These are phyloP conservation scores for Dalechampia spathulata DNA, from an alignment of 441 rosid species.

Conservation along the genomic window DNA sequence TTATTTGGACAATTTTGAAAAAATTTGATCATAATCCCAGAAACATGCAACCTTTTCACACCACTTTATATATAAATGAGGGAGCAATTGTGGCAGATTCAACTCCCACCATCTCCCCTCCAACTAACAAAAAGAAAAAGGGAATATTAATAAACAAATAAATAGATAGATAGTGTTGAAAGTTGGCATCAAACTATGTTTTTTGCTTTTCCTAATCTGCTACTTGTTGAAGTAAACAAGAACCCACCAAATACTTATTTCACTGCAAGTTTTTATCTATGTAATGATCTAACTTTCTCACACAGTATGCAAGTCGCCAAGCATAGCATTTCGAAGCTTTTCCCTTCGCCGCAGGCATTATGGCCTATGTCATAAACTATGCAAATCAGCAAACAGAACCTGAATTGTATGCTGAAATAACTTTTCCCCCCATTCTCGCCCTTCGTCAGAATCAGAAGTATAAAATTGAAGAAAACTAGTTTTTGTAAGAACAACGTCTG, in stretches of 20 bases:
- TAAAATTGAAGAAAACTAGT: conserved; percentile 19
- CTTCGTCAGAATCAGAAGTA: conserved; percentile 16
- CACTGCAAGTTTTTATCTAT: conserved; percentile 2
- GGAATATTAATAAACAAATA: too few relatives aligned
- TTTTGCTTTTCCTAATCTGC: background rate
- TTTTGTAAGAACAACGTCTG: conserved; percentile 12
- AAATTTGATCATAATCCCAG: too few relatives aligned
- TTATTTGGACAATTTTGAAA: too few relatives aligned
- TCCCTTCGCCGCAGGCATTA: too few relatives aligned
- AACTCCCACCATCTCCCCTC: too few relatives aligned
- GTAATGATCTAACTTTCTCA: conserved; percentile 3
- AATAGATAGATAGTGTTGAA: background rate
- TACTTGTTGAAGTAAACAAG: conserved; percentile 1
- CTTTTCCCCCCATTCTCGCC: background rate
- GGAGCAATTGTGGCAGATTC: too few relatives aligned
- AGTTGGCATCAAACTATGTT: background rate
- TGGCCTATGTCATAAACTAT: too few relatives aligned
- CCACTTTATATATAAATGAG: too few relatives aligned
- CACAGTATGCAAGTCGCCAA: conserved; percentile 3
- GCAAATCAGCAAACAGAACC: conserved; percentile 1
- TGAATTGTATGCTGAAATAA: conserved; percentile 10
- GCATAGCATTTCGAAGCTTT: too few relatives aligned
- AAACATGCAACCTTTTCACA: too few relatives aligned
- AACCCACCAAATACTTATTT: background rate
- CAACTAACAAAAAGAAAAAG: too few relatives aligned